These are phyloP conservation scores for Xenoacremonium recifei DNA, from an alignment of 2,329 filamentous ascomycete genomes.

Conservation along the genomic window DNA sequence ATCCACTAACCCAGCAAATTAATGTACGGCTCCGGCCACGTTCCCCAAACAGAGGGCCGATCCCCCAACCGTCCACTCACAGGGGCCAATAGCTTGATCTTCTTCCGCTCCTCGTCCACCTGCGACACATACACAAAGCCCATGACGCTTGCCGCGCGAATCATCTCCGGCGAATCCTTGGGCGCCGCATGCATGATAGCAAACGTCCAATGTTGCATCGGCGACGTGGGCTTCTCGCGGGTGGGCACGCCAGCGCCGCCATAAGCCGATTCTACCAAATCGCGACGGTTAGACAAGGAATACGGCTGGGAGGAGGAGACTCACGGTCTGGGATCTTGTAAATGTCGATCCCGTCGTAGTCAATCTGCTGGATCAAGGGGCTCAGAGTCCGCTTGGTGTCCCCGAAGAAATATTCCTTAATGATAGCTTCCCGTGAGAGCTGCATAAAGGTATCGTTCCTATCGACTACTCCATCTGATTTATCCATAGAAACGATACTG, in stretches of 20 bases:
- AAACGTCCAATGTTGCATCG: constrained; percentile 77
- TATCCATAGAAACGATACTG: constrained; percentile 74
- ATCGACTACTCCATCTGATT: constrained; percentile 81
- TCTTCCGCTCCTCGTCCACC: constrained; percentile 80
- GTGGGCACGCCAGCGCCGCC: constrained; percentile 48
- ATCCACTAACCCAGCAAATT: constrained; percentile 63
- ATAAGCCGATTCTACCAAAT: constrained; percentile 26
- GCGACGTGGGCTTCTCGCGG: constrained; percentile 61
- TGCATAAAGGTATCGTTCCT: constrained; percentile 74
- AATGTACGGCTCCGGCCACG: constrained; percentile 82
- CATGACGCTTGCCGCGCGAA: constrained; percentile 81
- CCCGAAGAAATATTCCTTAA: constrained; percentile 95
- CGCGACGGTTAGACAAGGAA: background rate
- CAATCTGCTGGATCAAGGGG: constrained; percentile 82
- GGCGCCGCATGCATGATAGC: constrained; percentile 78
- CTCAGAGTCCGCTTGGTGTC: constrained; percentile 73
- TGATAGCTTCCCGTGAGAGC: constrained; percentile 68
- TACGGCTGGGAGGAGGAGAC: constrained; percentile 21
- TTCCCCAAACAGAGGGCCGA: constrained; percentile 78
- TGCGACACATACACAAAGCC: constrained; percentile 93
- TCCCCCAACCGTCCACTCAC: constrained; percentile 78
- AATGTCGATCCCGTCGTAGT: constrained; percentile 71
- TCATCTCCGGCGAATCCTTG: constrained; percentile 66
- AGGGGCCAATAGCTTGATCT: constrained; percentile 79
- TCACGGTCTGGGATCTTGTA: constrained; percentile 66